Percentiles rank a stretch among this genome's conserved stretches.
Evolutionary conservation across 1,284 basidiomycete species (phyloP).

Genomic region (Trametes polyzona): DNA sequence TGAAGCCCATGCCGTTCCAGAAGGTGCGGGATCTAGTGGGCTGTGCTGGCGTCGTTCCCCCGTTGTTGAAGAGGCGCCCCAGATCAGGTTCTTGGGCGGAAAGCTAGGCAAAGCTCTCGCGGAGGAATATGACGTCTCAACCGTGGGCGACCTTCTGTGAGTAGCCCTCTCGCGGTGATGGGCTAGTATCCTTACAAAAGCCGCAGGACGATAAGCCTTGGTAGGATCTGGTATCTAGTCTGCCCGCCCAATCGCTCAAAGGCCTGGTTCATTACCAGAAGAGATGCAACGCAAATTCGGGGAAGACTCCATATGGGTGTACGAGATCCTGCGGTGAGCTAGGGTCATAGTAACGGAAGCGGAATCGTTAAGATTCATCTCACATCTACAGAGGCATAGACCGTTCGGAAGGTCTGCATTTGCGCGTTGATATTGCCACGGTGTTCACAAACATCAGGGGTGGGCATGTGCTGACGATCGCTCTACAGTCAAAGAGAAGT

Average conservation of each 20-base stretch:
- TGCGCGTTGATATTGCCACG: neutral
- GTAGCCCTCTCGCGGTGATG: constrained; percentile 26
- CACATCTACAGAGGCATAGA: constrained; percentile 80
- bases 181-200: neutral
- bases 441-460: constrained; percentile 23
- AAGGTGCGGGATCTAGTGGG: constrained; percentile 55
- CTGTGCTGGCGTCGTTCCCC: neutral
- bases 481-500: constrained; percentile 81
- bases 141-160: constrained; percentile 87
- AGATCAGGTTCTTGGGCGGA: constrained; percentile 96
- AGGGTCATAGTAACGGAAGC: neutral
- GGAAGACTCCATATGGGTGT: constrained; percentile 88
- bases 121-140: constrained; percentile 85
- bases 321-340: constrained; percentile 74
- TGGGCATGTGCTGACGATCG: neutral
- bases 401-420: constrained; percentile 75
- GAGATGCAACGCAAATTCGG: constrained; percentile 88
- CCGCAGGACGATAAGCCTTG: constrained; percentile 18
- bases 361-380: neutral
- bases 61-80: neutral
- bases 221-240: neutral
- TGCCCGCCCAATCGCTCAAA: constrained; percentile 32
- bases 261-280: constrained; percentile 43
- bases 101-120: constrained; percentile 92
- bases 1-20: constrained; percentile 83